Conservation (phyloP, 2,329 filamentous ascomycete species). For the Fusarium brevicatenulatum region DNA sequence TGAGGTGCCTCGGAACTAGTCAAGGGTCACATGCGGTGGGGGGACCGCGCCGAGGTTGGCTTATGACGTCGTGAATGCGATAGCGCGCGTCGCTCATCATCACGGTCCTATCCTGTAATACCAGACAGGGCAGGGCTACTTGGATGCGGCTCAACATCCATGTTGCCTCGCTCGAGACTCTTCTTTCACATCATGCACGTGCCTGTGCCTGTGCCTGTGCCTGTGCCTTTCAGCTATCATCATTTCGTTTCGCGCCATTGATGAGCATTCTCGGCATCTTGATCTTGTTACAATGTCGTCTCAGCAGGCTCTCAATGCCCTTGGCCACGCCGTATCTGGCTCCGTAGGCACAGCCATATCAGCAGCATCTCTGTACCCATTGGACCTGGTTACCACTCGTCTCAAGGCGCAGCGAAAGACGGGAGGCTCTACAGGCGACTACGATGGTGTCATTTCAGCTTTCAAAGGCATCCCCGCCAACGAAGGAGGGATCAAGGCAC, state of each 20-base stretch:
- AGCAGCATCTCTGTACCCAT: conserved; percentile 81
- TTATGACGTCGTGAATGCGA: conserved; percentile 35
- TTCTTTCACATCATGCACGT: conserved; percentile 12
- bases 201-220: conserved; percentile 6
- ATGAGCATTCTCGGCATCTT: not conserved
- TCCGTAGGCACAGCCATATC: conserved; percentile 81
- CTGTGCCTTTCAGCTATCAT: not conserved
- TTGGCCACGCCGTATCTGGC: conserved; percentile 85
- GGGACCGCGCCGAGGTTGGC: conserved; percentile 20
- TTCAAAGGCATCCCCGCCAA: conserved; percentile 74
- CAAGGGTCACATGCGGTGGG: conserved; percentile 33
- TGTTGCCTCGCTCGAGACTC: conserved; percentile 5
- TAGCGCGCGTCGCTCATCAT: conserved; percentile 13
- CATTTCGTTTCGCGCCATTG: not conserved
- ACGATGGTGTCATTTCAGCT: conserved; percentile 74
- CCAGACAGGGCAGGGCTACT: not conserved
- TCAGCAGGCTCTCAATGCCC: conserved; percentile 68
- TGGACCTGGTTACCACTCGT: conserved; percentile 83
- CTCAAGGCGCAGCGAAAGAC: conserved; percentile 80
- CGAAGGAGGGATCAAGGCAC: conserved; percentile 75
- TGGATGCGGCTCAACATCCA: conserved; percentile 8
- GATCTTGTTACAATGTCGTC: conserved; percentile 44
- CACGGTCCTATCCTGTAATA: not conserved
- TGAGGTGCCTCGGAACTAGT: conserved; percentile 11
- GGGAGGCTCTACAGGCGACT: conserved; percentile 59